Evolutionary conservation across 257 asterid genomes (phyloP).

Genomic region (Striga asiatica): DNA sequence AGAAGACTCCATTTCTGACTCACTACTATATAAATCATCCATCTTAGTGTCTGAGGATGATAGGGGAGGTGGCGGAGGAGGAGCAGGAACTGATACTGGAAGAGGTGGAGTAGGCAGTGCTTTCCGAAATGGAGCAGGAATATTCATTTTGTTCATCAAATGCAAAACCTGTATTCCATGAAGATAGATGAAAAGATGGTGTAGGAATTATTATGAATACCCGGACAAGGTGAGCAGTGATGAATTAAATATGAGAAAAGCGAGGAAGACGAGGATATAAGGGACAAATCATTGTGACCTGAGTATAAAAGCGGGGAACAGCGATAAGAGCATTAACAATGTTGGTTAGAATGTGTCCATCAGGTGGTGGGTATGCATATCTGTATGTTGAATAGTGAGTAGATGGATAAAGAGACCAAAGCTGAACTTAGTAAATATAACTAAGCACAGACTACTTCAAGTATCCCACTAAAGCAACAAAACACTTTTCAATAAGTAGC

Average conservation of each 20-base stretch:
- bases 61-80: constrained; percentile 63
- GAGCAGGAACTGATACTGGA: constrained; percentile 40
- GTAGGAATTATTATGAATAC: neutral
- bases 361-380: constrained; percentile 92
- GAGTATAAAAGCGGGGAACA: constrained; percentile 93
- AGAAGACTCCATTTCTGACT: constrained; percentile 93
- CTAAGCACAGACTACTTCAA: no score
- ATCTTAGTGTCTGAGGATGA: constrained; percentile 24
- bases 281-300: constrained; percentile 31
- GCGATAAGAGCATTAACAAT: constrained; percentile 95
- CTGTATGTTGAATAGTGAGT: constrained; percentile 26
- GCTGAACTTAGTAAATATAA: no score
- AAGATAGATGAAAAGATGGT: neutral
- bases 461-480: no score
- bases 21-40: constrained; percentile 44
- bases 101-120: constrained; percentile 93
- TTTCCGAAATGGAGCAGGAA: constrained; percentile 90
- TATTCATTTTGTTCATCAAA: constrained; percentile 98
- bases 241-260: neutral
- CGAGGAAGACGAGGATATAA: neutral
- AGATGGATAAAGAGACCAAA: neutral
- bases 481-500: no score
- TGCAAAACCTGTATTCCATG: constrained; percentile 63
- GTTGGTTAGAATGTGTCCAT: constrained; percentile 82
- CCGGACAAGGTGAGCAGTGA: neutral